Evolutionary conservation across 345 rosid species (phyloP), one percentile per base, ranked within the genome.

Genomic region (Syzygium aromaticum): DNA sequence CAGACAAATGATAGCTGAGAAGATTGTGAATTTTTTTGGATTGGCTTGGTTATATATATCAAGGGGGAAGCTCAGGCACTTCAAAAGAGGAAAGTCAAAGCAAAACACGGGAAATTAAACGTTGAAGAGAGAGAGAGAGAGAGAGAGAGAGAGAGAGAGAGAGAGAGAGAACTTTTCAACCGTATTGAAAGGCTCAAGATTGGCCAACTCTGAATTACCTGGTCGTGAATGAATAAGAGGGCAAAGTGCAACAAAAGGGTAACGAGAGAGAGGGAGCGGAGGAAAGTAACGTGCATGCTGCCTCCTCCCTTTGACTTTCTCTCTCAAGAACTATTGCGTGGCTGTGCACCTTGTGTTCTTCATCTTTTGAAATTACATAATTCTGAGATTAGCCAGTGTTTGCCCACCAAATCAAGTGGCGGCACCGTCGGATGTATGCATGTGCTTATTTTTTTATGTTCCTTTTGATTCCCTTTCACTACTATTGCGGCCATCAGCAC

Each of bases 31-130:
- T 33, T 67, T 67, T 46, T 67, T 67, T 3, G 25, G 80, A 17
- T 46, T 19, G 80, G 25, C 80, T 67, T 67, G 46, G 46, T 33
- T 19, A 33, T 67, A 67, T 64, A 67, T 8, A 67, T 17, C 46
- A 33, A 33, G 7, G 22, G 4, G 51, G 33, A 30, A 23, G 27
- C 51, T n/a, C 51, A 85, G 52, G 15, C 67, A 59, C 28, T 27
- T 86, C 78, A 43, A 86, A 86, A 77, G 15, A 10, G 28, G 64
- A 84, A 87, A 84, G 88, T 87, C 86, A 87, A 87, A 87, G 30
- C 23, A 28, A 17, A 51, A 63, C 53, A 63, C 88, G 85, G 54
- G 17, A 86, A 86, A 46, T 4, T 33, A 33, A 67, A 33, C 5
- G 46, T 67, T 67, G 78, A 61, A 61, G 30, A 59, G 64, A 25